phyloP scores from a whole-genome alignment of 1,284 basidiomycete genomes.

The Boletus coffeatus region DNA sequence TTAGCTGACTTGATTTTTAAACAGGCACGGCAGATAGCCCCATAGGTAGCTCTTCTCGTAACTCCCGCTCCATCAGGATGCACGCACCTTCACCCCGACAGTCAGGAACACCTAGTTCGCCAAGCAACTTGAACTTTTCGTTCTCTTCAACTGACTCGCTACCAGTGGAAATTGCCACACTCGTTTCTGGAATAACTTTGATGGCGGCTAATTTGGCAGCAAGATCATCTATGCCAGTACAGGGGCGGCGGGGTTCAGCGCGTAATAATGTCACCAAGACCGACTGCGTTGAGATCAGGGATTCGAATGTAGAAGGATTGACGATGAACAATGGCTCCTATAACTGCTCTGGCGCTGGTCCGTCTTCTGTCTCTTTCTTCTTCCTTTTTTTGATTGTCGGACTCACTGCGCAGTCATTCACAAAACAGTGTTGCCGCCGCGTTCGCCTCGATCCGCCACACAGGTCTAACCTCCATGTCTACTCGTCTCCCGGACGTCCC shows the following conservation, averaged over 20 bases:
- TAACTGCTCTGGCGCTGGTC: conserved; percentile 13
- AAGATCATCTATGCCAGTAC: neutral
- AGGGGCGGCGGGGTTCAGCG: neutral
- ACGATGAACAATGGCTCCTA: conserved; percentile 14
- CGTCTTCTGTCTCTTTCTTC: neutral
- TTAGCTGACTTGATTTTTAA: neutral
- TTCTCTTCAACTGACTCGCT: neutral
- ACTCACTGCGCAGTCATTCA: conserved; percentile 7
- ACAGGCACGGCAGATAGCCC: neutral
- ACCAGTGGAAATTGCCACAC: neutral
- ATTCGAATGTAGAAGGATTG: conserved; percentile 7
- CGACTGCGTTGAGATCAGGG: conserved; percentile 8
- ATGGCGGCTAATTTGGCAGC: neutral
- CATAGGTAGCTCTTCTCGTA: neutral
- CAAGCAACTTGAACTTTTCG: neutral
- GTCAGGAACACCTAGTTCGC: neutral
- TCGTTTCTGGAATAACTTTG: neutral
- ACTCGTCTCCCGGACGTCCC: too few species aligned
- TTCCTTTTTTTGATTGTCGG: neutral
- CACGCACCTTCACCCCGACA: conserved; percentile 10
- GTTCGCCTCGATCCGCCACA: neutral
- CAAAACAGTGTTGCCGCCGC: neutral
- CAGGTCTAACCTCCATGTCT: neutral
- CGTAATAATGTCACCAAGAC: neutral
- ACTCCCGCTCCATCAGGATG: conserved; percentile 2